Evolutionary conservation across 768 basidiomycete genomes (phyloP).

Genomic region (Candolleomyces efflorescens): DNA sequence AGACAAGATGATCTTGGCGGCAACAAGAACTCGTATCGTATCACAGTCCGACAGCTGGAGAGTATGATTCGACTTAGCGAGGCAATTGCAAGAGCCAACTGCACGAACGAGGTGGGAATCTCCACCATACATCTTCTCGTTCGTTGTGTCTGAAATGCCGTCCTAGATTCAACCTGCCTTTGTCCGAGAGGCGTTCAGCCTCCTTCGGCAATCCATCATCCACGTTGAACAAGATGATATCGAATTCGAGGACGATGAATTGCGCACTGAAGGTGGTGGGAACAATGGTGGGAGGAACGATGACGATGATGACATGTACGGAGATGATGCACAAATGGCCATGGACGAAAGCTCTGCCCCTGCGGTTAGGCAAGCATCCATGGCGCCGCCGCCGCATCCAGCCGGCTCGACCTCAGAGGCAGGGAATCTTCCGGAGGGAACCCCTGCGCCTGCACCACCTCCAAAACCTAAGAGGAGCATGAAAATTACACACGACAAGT

Average conservation of each 20-base stretch:
- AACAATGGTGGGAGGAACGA: constrained; percentile 27
- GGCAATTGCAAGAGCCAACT: constrained; percentile 96
- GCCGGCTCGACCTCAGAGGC: constrained; percentile 35
- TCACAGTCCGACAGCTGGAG: constrained; percentile 96
- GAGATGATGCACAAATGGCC: constrained; percentile 57
- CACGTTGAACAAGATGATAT: constrained; percentile 99
- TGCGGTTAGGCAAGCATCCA: constrained; percentile 25
- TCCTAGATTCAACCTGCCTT: constrained; percentile 85
- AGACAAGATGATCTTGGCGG: constrained; percentile 92
- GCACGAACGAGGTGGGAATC: constrained; percentile 74
- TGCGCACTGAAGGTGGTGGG: constrained; percentile 48
- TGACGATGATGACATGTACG: constrained; percentile 24
- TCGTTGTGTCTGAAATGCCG: background rate
- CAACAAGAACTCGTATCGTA: constrained; percentile 90
- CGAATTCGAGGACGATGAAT: constrained; percentile 92
- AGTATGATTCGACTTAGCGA: constrained; percentile 98
- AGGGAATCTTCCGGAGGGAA: constrained; percentile 20
- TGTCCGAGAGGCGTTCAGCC: constrained; percentile 92
- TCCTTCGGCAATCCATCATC: constrained; percentile 95
- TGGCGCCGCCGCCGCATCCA: constrained; percentile 20
- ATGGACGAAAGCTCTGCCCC: constrained; percentile 48
- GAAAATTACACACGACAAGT: constrained; percentile 95
- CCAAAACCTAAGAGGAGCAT: constrained; percentile 64
- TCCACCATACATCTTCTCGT: background rate
- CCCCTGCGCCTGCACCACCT: constrained; percentile 20